Evolutionary conservation across 176 grass and related monocot genomes (phyloP).

Genomic region (Musa beccarii): DNA sequence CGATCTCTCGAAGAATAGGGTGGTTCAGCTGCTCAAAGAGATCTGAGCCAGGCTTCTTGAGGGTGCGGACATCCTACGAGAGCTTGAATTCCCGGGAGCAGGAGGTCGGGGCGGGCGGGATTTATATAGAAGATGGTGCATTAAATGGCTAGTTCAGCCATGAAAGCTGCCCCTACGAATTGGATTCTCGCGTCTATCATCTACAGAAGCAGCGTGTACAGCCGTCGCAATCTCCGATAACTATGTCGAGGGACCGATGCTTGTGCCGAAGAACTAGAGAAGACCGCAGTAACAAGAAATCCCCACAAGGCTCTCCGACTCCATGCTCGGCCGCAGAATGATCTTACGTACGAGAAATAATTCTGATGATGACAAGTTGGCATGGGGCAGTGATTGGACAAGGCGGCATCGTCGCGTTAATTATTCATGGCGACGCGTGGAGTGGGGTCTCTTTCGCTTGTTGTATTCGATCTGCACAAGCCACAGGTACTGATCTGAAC

Average conservation of each 20-base stretch:
- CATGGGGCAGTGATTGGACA: conserved; percentile 3
- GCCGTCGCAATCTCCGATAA: not conserved
- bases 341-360: conserved; percentile 15
- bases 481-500: not conserved
- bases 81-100: not conserved
- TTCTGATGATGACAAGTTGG: conserved; percentile 21
- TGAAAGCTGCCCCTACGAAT: not conserved
- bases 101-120: conserved; percentile 1
- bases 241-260: not conserved
- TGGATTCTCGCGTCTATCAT: not conserved
- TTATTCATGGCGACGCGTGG: not conserved
- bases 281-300: conserved; percentile 7
- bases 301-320: not conserved
- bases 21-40: not conserved
- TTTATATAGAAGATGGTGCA: conserved; percentile 16
- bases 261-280: not conserved
- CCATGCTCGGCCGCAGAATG: not conserved
- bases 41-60: conserved; percentile 13
- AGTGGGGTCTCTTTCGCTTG: not conserved
- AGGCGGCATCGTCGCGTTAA: not conserved
- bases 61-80: not conserved
- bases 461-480: not conserved
- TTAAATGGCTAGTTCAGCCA: not conserved
- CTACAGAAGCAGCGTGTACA: not conserved
- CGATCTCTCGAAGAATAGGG: not conserved